These are phyloP conservation scores for Beauveria asiatica DNA, from an alignment of 2,329 filamentous ascomycete genomes.

Conservation along the genomic window DNA sequence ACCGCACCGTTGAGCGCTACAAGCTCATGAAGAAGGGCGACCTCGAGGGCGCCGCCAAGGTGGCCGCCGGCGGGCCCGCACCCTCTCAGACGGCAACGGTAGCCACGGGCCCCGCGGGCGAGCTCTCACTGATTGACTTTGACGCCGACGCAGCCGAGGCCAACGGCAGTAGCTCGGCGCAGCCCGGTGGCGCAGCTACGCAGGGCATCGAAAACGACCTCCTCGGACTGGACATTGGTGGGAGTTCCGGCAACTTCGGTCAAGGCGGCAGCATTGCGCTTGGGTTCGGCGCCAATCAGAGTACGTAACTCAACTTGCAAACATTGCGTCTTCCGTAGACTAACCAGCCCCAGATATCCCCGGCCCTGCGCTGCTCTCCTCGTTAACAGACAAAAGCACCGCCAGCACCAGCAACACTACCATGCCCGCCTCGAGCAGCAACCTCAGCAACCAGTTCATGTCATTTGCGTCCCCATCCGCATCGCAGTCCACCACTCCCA, in stretches of 20 bases:
- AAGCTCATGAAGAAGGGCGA: conserved; percentile 95
- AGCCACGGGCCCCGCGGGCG: conserved; percentile 40
- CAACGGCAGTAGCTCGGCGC: conserved; percentile 36
- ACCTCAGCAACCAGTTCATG: conserved; percentile 37
- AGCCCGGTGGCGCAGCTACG: conserved; percentile 38
- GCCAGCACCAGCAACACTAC: conserved; percentile 30
- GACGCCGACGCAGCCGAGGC: conserved; percentile 54
- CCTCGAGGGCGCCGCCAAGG: conserved; percentile 69
- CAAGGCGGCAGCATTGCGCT: conserved; percentile 76
- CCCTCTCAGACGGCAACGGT: conserved; percentile 50
- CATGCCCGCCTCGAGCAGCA: background rate
- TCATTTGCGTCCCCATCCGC: conserved; percentile 44
- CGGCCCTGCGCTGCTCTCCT: conserved; percentile 56
- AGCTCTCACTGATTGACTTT: conserved; percentile 91
- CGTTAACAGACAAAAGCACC: conserved; percentile 51
- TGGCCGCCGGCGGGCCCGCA: conserved; percentile 65
- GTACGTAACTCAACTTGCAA: conserved; percentile 34
- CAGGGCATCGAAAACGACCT: conserved; percentile 74
- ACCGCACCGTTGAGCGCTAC: conserved; percentile 90
- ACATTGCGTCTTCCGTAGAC: conserved; percentile 11
- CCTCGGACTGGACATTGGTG: conserved; percentile 75
- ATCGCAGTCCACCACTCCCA: conserved; percentile 46
- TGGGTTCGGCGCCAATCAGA: conserved; percentile 63
- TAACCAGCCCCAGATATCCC: conserved; percentile 45
- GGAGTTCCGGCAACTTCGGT: conserved; percentile 51